A percentile compares a stretch with the other conserved stretches of the same genome.
Conservation (phyloP, 2,329 filamentous ascomycete species). For the Hypoxylon sp. region DNA sequence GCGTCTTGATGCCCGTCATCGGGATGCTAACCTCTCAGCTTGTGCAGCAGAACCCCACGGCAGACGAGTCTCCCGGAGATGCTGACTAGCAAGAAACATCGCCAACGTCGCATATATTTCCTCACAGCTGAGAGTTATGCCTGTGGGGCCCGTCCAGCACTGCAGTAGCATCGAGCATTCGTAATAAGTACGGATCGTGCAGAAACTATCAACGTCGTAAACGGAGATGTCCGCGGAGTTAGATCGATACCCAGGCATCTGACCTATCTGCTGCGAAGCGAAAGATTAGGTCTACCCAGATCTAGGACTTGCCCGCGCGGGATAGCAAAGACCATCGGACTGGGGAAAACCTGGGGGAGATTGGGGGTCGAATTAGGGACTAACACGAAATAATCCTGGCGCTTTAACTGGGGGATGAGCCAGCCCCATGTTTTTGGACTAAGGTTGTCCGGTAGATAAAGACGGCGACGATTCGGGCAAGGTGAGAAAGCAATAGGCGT, state of each 20-base stretch:
- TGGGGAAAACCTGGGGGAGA: conserved; percentile 22
- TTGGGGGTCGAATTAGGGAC: conserved; percentile 3
- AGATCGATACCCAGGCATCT: neutral
- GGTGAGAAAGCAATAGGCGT: neutral
- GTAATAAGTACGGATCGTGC: neutral
- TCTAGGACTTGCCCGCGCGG: conserved; percentile 7
- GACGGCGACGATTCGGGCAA: neutral
- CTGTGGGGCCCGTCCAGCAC: neutral
- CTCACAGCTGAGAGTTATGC: neutral
- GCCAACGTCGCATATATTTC: neutral
- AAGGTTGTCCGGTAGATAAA: neutral
- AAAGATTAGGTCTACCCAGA: conserved; percentile 3
- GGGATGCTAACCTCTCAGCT: neutral
- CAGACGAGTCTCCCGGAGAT: neutral
- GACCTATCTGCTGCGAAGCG: conserved; percentile 11
- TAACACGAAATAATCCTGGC: conserved; percentile 8
- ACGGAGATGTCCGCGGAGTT: neutral
- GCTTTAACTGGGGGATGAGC: neutral
- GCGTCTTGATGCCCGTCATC: neutral
- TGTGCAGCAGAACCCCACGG: neutral
- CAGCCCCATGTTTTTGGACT: conserved; percentile 1
- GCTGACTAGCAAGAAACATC: neutral
- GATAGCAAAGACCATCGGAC: conserved; percentile 6
- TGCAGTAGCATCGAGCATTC: neutral
- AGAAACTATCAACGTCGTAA: neutral